Conservation (phyloP, 2,329 filamentous ascomycete species). For the Botrytis hyacinthi region DNA sequence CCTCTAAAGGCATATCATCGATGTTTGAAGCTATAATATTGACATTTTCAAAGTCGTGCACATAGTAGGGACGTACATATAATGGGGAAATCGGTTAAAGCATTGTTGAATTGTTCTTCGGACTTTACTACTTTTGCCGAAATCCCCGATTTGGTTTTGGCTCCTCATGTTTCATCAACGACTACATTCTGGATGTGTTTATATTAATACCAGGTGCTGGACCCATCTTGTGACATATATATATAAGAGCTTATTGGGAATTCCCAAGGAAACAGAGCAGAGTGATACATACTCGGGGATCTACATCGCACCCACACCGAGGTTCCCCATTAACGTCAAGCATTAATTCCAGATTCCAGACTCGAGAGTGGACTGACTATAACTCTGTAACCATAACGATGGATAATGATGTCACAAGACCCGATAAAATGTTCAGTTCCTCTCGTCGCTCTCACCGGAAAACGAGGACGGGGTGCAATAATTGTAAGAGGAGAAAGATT, state of each 20-base stretch:
- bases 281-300: neutral
- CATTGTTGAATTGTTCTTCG: neutral
- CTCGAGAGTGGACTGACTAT: neutral
- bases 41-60: no score
- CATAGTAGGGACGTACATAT: no score
- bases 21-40: no score
- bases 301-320: neutral
- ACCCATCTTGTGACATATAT: neutral
- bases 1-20: no score
- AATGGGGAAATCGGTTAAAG: neutral
- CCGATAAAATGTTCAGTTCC: slow-evolving; percentile 9
- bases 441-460: slow-evolving; percentile 16
- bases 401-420: slow-evolving; percentile 2
- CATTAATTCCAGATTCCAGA: neutral
- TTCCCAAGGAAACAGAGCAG: neutral
- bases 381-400: neutral
- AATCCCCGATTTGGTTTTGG: neutral
- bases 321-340: neutral
- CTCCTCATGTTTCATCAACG: neutral
- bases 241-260: neutral
- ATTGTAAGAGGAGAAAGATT: slow-evolving; percentile 18
- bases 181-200: neutral
- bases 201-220: neutral
- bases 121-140: neutral
- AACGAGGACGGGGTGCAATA: slow-evolving; percentile 15